A percentile compares a stretch with the other conserved stretches of the same genome.
phyloP scores from a whole-genome alignment of 139 green algal genomes.

The Coccomyxa sp. region DNA sequence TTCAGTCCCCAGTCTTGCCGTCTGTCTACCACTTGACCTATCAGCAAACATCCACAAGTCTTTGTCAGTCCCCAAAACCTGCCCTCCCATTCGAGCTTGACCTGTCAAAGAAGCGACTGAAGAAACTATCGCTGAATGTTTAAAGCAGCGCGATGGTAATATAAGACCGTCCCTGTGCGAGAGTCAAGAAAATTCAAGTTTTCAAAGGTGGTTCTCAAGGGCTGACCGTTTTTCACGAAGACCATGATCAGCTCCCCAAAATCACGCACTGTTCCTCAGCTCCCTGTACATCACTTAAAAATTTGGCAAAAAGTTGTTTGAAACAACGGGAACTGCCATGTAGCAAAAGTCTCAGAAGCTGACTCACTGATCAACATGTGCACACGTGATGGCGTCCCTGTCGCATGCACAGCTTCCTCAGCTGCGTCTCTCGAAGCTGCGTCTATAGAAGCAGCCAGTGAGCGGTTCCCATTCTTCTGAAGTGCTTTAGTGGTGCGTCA shows the following conservation, averaged over 20 bases:
- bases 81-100: too few species aligned
- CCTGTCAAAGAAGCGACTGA: too few species aligned
- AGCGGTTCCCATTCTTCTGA: not conserved
- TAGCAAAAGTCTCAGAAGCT: too few species aligned
- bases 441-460: not conserved
- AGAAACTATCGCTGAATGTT: too few species aligned
- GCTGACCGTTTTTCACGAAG: too few species aligned
- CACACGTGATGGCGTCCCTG: not conserved
- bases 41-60: not conserved
- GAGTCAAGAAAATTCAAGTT: not conserved
- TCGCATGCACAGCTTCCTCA: not conserved
- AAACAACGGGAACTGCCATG: too few species aligned
- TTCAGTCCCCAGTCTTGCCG: conserved; percentile 4
- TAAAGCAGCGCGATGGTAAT: not conserved
- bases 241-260: too few species aligned
- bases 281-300: too few species aligned
- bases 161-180: not conserved
- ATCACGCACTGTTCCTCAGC: too few species aligned
- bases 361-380: too few species aligned
- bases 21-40: conserved; percentile 31
- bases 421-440: not conserved
- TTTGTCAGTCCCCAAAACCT: not conserved
- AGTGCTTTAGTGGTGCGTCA: not conserved
- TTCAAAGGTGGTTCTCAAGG: too few species aligned
- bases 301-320: too few species aligned